phyloP scores from a whole-genome alignment of 148 eudicot genomes.

The Cornus suecica region DNA sequence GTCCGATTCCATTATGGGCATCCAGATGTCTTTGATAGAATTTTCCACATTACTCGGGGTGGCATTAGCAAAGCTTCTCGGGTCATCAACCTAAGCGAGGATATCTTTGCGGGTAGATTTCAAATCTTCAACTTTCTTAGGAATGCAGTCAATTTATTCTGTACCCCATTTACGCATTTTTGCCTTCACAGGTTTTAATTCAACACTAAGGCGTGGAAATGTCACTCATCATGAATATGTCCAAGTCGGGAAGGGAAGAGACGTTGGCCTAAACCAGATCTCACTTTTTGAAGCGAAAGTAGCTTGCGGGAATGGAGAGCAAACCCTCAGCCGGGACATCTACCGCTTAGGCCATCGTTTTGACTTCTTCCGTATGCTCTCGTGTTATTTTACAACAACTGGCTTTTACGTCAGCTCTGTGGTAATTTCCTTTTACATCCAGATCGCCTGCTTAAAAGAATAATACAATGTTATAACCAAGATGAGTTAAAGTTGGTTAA shows the following conservation, averaged over 20 bases:
- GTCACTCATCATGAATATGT: slow-evolving; percentile 81
- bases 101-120: slow-evolving; percentile 68
- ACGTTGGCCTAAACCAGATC: slow-evolving; percentile 81
- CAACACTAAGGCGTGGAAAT: slow-evolving; percentile 71
- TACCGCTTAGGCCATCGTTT: slow-evolving; percentile 84
- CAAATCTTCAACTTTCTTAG: background rate
- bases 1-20: slow-evolving; percentile 87
- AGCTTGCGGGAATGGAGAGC: slow-evolving; percentile 88
- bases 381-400: slow-evolving; percentile 72
- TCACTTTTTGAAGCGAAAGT: slow-evolving; percentile 85
- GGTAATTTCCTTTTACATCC: slow-evolving; percentile 40
- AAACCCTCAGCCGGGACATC: slow-evolving; percentile 71
- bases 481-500: background rate
- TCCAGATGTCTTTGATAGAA: slow-evolving; percentile 78
- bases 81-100: slow-evolving; percentile 76
- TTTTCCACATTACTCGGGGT: slow-evolving; percentile 81
- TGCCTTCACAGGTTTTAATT: slow-evolving; percentile 61
- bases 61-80: slow-evolving; percentile 83
- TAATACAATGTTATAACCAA: background rate
- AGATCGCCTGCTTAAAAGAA: background rate
- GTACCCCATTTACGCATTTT: background rate
- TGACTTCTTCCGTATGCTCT: slow-evolving; percentile 85
- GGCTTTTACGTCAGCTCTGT: slow-evolving; percentile 74
- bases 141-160: background rate
- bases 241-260: slow-evolving; percentile 85